Evolutionary conservation across 208 protist species (phyloP), one percentile per base, ranked within the genome.

Genomic region (Trypanosoma conorhini): DNA sequence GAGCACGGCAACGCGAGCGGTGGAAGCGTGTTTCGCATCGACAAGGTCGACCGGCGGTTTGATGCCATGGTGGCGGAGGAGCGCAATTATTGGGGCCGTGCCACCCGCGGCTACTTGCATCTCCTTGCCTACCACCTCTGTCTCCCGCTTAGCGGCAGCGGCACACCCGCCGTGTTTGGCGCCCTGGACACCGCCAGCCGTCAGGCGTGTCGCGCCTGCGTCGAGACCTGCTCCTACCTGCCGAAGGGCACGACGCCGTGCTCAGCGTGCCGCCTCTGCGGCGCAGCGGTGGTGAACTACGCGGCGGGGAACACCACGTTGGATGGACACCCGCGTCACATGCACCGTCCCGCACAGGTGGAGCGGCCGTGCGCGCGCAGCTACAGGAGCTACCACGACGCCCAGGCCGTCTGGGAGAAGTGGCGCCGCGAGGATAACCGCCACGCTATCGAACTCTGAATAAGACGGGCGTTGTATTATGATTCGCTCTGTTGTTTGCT

Each of bases 41-140:
- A 80, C 54, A 78, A 73, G 40, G 38, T 73, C 17, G 75, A 80
- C 52, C 9, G 46, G 17, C 67, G 70, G 8, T 80, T 72, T 67
- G 62, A 74, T 38, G 42, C 24, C 1, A 60, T 67, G 1, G 75
- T 80, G 46, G 3, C 31, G 31, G 75, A 80, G 38, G 35, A 58
- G 55, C 26, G 30, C 3, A 70, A 56, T n/a, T 80, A 80, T 44
- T 80, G 75, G 75, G 75, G 24, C 24, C 5, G 17, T 5, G 21
- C 21, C 2, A 67, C 62, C 19, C 61, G 67, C 17, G 75, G 75
- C 12, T 80, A 80, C 60, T 10, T 80, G 24, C 56, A 44, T 21
- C 57, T 80, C 19, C 58, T 80, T 7, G n/a, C 70, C 0, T 35
- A 80, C 21, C 55, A 77, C 30, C 31, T 77, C 13, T 80, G 75